phyloP scores from a whole-genome alignment of 331 rosid genomes.

The Prunus yedoensis region DNA sequence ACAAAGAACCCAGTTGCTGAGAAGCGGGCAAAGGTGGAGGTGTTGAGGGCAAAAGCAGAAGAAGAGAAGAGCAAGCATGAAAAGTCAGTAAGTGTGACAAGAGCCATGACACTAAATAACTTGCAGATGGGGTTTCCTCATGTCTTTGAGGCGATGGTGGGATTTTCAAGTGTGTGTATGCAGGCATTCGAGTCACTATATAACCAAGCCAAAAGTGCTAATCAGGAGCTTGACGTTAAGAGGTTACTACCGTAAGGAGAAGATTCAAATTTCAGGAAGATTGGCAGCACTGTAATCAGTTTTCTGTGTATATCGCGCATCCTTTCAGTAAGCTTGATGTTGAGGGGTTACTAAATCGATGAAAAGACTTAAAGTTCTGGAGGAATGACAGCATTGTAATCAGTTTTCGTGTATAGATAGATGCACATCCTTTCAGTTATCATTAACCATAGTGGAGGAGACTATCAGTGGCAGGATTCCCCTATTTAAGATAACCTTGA shows the following conservation, averaged over 20 bases:
- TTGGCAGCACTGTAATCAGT: not conserved
- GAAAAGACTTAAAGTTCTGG: not conserved
- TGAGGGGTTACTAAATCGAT: not conserved
- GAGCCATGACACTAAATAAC: conserved; percentile 91
- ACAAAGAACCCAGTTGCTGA: conserved; percentile 58
- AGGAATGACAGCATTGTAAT: not conserved
- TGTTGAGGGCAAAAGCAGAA: conserved; percentile 62
- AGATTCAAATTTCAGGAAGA: not conserved
- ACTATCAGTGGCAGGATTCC: not conserved
- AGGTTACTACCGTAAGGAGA: conserved; percentile 41
- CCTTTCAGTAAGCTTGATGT: conserved; percentile 13
- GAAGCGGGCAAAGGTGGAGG: conserved; percentile 74
- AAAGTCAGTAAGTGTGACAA: conserved; percentile 63
- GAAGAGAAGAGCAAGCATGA: conserved; percentile 87
- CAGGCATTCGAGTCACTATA: conserved; percentile 77
- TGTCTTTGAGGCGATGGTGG: conserved; percentile 90
- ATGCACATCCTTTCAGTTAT: not conserved
- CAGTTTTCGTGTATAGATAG: conserved; percentile 5
- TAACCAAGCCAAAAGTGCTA: conserved; percentile 64
- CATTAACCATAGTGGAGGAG: not conserved
- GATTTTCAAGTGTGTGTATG: conserved; percentile 90
- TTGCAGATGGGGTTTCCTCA: conserved; percentile 96
- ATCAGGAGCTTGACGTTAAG: conserved; percentile 62
- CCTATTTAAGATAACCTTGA: not conserved
- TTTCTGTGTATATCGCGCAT: conserved; percentile 31